These are phyloP conservation scores for Beta vulgaris DNA, from an alignment of 148 eudicot species.

Conservation along the genomic window DNA sequence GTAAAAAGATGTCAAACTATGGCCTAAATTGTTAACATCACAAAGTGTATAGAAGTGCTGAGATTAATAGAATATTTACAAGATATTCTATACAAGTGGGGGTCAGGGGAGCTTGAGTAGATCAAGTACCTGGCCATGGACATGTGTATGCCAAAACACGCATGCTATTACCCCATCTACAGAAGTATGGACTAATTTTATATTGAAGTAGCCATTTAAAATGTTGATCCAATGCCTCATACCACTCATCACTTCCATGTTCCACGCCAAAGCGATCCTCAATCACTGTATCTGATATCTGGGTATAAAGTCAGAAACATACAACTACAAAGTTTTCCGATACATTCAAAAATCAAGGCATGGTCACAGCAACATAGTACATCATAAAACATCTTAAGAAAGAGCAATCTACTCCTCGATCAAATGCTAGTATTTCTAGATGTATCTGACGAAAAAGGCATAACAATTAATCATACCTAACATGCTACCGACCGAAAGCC, in stretches of 20 bases:
- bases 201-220: constrained; percentile 94
- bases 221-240: constrained; percentile 77
- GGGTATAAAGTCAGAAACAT: constrained; percentile 33
- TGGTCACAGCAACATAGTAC: not conserved
- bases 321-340: not conserved
- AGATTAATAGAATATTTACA: not conserved
- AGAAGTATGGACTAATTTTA: constrained; percentile 92
- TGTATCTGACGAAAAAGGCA: not conserved
- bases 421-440: not conserved
- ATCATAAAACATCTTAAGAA: not conserved
- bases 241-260: constrained; percentile 93
- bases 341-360: not conserved
- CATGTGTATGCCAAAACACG: constrained; percentile 91
- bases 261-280: constrained; percentile 95
- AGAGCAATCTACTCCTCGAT: not conserved
- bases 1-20: not conserved
- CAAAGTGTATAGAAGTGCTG: not conserved
- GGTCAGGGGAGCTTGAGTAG: not conserved
- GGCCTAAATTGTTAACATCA: not conserved
- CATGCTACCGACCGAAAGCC: too few relatives aligned
- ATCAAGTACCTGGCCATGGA: constrained; percentile 89
- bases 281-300: constrained; percentile 98
- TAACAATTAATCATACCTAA: not conserved
- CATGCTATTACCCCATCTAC: constrained; percentile 98
- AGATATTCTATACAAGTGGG: not conserved